A percentile compares a stretch with the other conserved stretches of the same genome.
phyloP scores from a whole-genome alignment of 176 grass and related monocot species.

The Eleusine coracana region DNA sequence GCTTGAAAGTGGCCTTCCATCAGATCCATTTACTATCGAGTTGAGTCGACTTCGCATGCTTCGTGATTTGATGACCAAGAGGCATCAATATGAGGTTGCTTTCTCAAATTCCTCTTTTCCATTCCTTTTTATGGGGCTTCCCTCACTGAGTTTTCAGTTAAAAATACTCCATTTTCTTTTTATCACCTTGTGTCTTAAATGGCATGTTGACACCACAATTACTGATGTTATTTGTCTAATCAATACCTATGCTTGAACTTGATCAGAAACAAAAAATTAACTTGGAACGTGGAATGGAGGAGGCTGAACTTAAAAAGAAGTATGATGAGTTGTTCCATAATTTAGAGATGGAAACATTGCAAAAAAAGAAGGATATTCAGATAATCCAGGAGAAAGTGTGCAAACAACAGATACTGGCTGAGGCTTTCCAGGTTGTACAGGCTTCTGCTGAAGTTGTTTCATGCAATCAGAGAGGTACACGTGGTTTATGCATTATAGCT shows the following conservation, averaged over 20 bases:
- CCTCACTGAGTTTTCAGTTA: no score
- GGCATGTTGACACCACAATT: background rate
- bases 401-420: constrained; percentile 55
- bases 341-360: constrained; percentile 39
- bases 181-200: constrained; percentile 10
- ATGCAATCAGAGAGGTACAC: constrained; percentile 40
- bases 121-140: background rate
- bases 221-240: constrained; percentile 30
- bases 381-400: constrained; percentile 36
- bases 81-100: constrained; percentile 49
- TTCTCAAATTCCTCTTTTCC: constrained; percentile 30
- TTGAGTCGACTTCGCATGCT: constrained; percentile 38
- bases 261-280: constrained; percentile 37
- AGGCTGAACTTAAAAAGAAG: constrained; percentile 45
- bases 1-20: constrained; percentile 29
- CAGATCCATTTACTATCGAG: constrained; percentile 32
- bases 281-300: constrained; percentile 41
- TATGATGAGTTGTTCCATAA: constrained; percentile 42
- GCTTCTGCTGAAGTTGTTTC: constrained; percentile 25
- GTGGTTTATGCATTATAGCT: background rate
- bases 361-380: constrained; percentile 42
- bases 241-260: constrained; percentile 29
- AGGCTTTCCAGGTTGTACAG: constrained; percentile 46
- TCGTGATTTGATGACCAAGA: constrained; percentile 37
- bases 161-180: background rate